A percentile compares a stretch with the other conserved stretches of the same genome.
Evolutionary conservation across 2,329 filamentous ascomycete genomes (phyloP).

Genomic region (Cordyceps tenuipes): DNA sequence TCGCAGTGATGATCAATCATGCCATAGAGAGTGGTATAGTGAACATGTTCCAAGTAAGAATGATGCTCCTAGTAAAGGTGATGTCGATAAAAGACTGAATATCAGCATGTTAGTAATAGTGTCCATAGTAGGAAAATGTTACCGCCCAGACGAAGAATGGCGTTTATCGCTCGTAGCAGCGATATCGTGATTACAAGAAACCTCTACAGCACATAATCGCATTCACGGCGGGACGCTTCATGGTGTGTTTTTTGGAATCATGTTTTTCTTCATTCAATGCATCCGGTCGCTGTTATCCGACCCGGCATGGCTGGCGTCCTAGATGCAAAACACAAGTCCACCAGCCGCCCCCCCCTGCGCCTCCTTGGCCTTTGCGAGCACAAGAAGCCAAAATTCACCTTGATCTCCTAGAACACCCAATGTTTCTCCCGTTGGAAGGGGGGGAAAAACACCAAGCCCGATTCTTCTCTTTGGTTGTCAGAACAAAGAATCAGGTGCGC

Average conservation of each 20-base stretch:
- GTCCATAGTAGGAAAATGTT: too few species aligned
- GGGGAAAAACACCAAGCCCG: background rate
- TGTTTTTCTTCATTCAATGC: background rate
- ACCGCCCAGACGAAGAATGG: too few species aligned
- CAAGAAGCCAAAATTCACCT: background rate
- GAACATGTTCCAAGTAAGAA: too few species aligned
- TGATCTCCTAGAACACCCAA: constrained; percentile 2
- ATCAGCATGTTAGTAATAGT: too few species aligned
- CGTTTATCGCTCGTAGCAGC: too few species aligned
- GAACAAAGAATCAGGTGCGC: constrained; percentile 6
- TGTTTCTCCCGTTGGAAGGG: background rate
- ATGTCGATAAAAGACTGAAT: too few species aligned
- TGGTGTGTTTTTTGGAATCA: background rate
- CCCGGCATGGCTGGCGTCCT: background rate
- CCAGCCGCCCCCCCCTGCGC: background rate
- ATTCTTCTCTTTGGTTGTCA: constrained; percentile 1
- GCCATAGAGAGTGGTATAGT: too few species aligned
- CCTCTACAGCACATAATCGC: too few species aligned
- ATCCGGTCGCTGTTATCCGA: background rate
- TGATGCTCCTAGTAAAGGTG: too few species aligned
- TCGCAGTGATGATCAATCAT: too few species aligned
- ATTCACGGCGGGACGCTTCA: too few species aligned
- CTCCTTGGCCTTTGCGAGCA: background rate
- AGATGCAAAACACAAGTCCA: background rate
- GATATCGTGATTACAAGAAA: too few species aligned